Evolutionary conservation across 345 rosid genomes (phyloP).

Genomic region (Crucihimalaya himalaica): DNA sequence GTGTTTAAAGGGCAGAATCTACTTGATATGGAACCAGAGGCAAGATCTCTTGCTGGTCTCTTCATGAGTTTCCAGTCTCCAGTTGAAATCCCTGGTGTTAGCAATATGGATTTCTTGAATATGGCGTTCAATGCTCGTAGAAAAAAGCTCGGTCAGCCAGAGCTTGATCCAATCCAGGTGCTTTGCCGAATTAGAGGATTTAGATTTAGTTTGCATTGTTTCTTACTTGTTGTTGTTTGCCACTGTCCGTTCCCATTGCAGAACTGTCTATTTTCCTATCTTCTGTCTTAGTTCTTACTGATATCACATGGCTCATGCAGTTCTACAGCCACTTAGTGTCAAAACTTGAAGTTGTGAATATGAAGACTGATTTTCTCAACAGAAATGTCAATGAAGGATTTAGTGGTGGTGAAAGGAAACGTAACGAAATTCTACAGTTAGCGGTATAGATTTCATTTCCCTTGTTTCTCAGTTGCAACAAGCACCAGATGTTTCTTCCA

Average conservation of each 20-base stretch:
- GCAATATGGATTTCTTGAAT: constrained; percentile 82
- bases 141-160: constrained; percentile 72
- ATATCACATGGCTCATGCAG: constrained; percentile 53
- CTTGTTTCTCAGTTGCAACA: constrained; percentile 6
- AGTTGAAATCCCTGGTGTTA: constrained; percentile 92
- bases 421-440: constrained; percentile 91
- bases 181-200: background rate
- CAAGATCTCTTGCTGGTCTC: constrained; percentile 91
- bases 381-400: constrained; percentile 99
- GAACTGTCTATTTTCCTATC: background rate
- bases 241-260: background rate
- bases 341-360: constrained; percentile 82
- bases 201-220: background rate
- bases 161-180: constrained; percentile 92
- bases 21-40: constrained; percentile 95
- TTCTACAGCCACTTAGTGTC: constrained; percentile 73
- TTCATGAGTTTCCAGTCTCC: constrained; percentile 97
- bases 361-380: constrained; percentile 88
- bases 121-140: constrained; percentile 96
- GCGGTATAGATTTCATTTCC: constrained; percentile 54
- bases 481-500: constrained; percentile 8
- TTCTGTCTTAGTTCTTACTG: constrained; percentile 23
- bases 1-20: constrained; percentile 76
- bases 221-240: background rate
- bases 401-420: constrained; percentile 98